These are phyloP conservation scores for Sugiyamaella grinbergsii DNA, from an alignment of 1,139 yeast genomes.

Conservation along the genomic window DNA sequence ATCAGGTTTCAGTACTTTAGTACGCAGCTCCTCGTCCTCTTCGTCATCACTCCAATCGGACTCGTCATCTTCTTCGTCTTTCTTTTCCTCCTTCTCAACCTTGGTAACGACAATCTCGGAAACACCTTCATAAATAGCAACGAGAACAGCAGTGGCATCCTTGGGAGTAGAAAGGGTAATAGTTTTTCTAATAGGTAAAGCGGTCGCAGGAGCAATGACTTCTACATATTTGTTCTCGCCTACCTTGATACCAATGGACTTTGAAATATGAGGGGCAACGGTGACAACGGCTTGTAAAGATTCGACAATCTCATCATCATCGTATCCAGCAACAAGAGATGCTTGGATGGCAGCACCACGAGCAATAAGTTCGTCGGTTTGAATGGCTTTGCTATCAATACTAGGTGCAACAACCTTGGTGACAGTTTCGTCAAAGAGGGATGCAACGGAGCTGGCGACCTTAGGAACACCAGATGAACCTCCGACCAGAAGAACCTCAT, in stretches of 20 bases:
- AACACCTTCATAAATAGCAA: slow-evolving; percentile 84
- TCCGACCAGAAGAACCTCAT: slow-evolving; percentile 90
- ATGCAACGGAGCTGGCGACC: slow-evolving; percentile 72
- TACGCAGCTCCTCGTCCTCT: slow-evolving; percentile 76
- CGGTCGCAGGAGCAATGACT: slow-evolving; percentile 79
- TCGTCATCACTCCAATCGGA: slow-evolving; percentile 58
- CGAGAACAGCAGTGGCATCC: slow-evolving; percentile 58
- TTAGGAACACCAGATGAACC: slow-evolving; percentile 94
- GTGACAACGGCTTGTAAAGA: slow-evolving; percentile 83
- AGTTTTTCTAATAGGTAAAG: slow-evolving; percentile 87
- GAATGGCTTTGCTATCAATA: slow-evolving; percentile 70
- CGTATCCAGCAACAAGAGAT: slow-evolving; percentile 78
- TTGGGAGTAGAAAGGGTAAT: slow-evolving; percentile 57
- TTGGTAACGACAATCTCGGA: slow-evolving; percentile 76
- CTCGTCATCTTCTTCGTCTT: slow-evolving; percentile 57
- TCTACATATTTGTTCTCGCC: slow-evolving; percentile 57
- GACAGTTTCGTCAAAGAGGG: slow-evolving; percentile 73
- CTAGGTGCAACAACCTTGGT: slow-evolving; percentile 79
- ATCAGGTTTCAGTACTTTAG: slow-evolving; percentile 74
- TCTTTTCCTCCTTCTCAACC: slow-evolving; percentile 64
- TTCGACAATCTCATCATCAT: slow-evolving; percentile 82
- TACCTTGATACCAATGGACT: slow-evolving; percentile 83
- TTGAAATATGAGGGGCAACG: slow-evolving; percentile 82
- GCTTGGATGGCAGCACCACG: slow-evolving; percentile 99
- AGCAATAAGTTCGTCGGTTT: slow-evolving; percentile 87